Evolutionary conservation across 352 stramenopile genomes (phyloP).

Genomic region (Phytopythium ostracodes): DNA sequence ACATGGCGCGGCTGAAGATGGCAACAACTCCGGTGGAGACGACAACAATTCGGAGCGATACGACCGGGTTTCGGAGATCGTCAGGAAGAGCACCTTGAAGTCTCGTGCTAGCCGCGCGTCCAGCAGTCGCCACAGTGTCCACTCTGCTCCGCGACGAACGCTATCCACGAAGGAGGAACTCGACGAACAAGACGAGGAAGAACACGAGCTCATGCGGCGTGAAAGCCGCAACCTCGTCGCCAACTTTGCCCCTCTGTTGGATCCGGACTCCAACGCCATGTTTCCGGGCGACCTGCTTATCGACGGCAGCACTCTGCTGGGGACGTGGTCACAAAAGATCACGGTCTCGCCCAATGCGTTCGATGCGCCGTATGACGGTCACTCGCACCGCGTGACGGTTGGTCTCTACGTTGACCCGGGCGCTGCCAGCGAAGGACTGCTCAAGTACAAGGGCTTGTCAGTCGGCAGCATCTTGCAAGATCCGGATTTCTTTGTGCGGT

Average conservation of each 20-base stretch:
- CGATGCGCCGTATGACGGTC: conserved; percentile 29
- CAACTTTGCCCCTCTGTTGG: conserved; percentile 63
- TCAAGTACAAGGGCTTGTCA: conserved; percentile 81
- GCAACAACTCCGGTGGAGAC: conserved; percentile 4
- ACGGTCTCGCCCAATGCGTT: conserved; percentile 27
- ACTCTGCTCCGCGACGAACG: conserved; percentile 4
- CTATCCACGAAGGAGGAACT: conserved; percentile 53
- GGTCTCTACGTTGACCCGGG: conserved; percentile 69
- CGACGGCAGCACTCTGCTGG: conserved; percentile 55
- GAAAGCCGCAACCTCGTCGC: conserved; percentile 57
- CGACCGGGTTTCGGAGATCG: conserved; percentile 7
- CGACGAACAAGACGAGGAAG: conserved; percentile 57
- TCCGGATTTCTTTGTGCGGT: conserved; percentile 68
- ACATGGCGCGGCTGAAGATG: conserved; percentile 14
- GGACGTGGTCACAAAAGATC: conserved; percentile 69
- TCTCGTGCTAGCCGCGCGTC: conserved; percentile 2
- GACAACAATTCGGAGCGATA: conserved; percentile 3
- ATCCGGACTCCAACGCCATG: conserved; percentile 54
- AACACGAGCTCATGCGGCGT: conserved; percentile 58
- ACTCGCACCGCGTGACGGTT: conserved; percentile 43
- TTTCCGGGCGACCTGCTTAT: conserved; percentile 56
- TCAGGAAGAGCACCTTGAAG: neutral
- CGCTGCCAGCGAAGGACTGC: conserved; percentile 48
- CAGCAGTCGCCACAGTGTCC: neutral
- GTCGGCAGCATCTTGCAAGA: conserved; percentile 76